Evolutionary conservation across 371 early-diverging fungal genomes (phyloP), one percentile per base, ranked within the genome.

Genomic region (Dichotomocladium elegans): DNA sequence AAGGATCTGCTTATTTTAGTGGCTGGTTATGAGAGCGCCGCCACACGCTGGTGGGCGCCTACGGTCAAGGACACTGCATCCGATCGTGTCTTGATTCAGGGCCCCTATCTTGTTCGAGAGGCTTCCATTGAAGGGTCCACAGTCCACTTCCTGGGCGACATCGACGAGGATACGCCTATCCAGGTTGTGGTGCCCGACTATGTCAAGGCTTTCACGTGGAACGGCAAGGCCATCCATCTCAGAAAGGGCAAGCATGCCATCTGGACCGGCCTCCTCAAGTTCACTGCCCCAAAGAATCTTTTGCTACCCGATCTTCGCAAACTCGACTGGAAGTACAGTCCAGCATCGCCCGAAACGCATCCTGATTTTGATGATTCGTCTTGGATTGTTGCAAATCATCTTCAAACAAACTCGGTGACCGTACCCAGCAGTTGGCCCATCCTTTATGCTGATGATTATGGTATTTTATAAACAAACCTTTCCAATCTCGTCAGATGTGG

Each of bases 381-480:
- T 2, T 63, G 64, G 64, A 41, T 40, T 3, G 49, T 49, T 5
- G 64, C 64, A 8, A 44, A 58, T n/a, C 54, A 59, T 30, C n/a
- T 33, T 8, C 44, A 25, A 14, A 63, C 64, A 43, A 63, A 58
- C 33, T 46, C 59, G 0, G 41, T 51, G 4, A 40, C 60, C 29
- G 47, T 37, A 26, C 59, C 59, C 9, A 42, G 41, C 12, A 41
- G 48, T 9, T 29, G 33, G 27, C 64, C 59, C 3, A 48, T 63
- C 21, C 31, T 63, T 24, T 63, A 55, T 53, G 58, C 64, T 21
- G 54, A 54, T 22, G 64, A 63, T 30, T 63, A 63, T 48, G 58
- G 55, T 48, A 48, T 22, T 14, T 33, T 43, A 15, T 41, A 41
- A 33, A 25, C 9, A 35, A 19, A 49, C n/a, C 9, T 35, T 25